phyloP scores from a whole-genome alignment of 2,329 filamentous ascomycete species.

The Aspergillus tamarii region DNA sequence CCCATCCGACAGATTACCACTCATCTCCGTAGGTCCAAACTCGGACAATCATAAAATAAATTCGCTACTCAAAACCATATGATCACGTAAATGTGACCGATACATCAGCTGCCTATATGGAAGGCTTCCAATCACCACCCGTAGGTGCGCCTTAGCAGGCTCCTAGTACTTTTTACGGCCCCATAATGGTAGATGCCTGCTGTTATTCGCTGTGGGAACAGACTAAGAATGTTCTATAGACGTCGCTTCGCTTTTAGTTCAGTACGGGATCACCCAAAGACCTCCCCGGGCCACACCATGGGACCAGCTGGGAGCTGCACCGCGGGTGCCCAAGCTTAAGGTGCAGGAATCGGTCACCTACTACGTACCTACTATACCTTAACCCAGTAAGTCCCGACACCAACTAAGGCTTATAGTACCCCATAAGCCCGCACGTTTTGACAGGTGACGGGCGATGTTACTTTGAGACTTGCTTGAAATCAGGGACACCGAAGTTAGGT shows the following conservation, averaged over 20 bases:
- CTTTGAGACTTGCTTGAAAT: neutral
- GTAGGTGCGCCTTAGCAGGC: constrained; percentile 1
- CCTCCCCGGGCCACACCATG: constrained; percentile 16
- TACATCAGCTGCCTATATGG: neutral
- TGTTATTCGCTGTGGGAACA: constrained; percentile 16
- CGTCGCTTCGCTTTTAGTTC: constrained; percentile 15
- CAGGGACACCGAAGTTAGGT: neutral
- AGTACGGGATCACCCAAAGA: constrained; percentile 19
- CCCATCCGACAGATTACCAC: neutral
- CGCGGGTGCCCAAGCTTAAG: constrained; percentile 7
- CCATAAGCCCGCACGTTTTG: constrained; percentile 6
- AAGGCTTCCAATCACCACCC: constrained; percentile 10
- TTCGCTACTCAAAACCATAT: neutral
- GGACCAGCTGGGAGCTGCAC: constrained; percentile 12
- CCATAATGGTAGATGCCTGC: constrained; percentile 1
- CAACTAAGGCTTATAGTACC: constrained; percentile 4
- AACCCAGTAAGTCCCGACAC: neutral
- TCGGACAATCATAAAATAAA: constrained; percentile 4
- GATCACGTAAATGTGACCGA: constrained; percentile 7
- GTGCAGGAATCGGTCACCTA: constrained; percentile 4
- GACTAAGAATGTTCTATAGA: constrained; percentile 27
- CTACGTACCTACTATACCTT: neutral
- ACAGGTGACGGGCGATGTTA: constrained; percentile 14
- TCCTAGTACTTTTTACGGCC: constrained; percentile 7
- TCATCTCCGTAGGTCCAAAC: constrained; percentile 1